phyloP scores from a whole-genome alignment of 306 rosid genomes.

The Begonia loranthoides region DNA sequence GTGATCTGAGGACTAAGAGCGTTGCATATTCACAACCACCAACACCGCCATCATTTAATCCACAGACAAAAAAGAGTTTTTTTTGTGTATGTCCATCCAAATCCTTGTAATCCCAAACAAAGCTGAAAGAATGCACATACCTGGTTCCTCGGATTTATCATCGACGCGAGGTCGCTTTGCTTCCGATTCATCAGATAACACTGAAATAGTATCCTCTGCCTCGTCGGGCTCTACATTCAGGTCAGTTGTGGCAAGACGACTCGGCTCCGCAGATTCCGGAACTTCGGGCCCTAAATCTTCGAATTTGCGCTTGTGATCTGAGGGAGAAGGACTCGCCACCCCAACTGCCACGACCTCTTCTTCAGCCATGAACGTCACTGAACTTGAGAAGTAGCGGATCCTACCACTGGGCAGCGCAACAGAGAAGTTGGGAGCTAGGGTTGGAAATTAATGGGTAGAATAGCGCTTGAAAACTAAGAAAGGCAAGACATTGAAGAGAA shows the following conservation, averaged over 20 bases:
- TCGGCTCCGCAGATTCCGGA: slow-evolving; percentile 18
- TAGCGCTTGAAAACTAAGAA: no score
- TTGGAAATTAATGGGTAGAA: no score
- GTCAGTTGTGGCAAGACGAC: slow-evolving; percentile 14
- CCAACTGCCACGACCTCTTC: slow-evolving; percentile 34
- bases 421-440: no score
- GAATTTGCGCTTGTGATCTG: slow-evolving; percentile 74
- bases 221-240: slow-evolving; percentile 20
- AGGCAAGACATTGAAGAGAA: no score
- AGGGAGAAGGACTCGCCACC: slow-evolving; percentile 33
- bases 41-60: no score
- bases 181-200: slow-evolving; percentile 26
- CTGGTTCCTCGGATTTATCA: slow-evolving; percentile 31
- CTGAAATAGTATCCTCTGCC: not conserved
- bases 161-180: slow-evolving; percentile 65
- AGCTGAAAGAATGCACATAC: slow-evolving; percentile 12
- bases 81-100: no score
- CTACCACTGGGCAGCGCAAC: not conserved
- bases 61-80: no score
- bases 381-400: not conserved
- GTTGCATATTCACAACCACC: no score
- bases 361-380: slow-evolving; percentile 46
- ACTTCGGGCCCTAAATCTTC: slow-evolving; percentile 57
- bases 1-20: no score
- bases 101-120: no score